phyloP scores from a whole-genome alignment of 2,329 filamentous ascomycete genomes.

The Hirsutella minnesotensis region DNA sequence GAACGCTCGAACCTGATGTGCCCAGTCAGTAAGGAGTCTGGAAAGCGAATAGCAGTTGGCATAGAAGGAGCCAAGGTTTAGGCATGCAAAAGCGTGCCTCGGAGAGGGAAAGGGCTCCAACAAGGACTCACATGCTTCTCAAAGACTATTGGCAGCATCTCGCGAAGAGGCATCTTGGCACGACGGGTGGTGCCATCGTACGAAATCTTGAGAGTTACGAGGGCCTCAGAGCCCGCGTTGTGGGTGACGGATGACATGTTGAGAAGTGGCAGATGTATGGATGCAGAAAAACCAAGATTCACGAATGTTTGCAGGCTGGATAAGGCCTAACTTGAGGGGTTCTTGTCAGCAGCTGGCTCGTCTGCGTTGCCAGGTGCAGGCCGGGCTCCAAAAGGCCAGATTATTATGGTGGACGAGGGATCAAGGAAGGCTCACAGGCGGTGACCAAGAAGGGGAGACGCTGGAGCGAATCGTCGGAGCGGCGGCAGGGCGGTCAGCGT shows the following conservation, averaged over 20 bases:
- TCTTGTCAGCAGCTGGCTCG: too few species aligned
- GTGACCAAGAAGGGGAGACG: too few species aligned
- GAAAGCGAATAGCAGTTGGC: too few species aligned
- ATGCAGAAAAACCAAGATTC: too few species aligned
- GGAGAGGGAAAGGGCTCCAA: not conserved
- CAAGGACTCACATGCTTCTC: slow-evolving; percentile 63
- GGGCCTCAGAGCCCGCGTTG: slow-evolving; percentile 15
- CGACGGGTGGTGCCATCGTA: slow-evolving; percentile 66
- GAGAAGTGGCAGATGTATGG: not conserved
- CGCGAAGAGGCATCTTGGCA: slow-evolving; percentile 80
- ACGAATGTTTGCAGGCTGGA: not conserved
- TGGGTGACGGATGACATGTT: slow-evolving; percentile 16
- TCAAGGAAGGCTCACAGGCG: too few species aligned
- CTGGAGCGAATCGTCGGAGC: too few species aligned
- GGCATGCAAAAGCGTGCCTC: too few species aligned
- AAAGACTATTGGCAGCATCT: slow-evolving; percentile 62
- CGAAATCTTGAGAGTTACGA: slow-evolving; percentile 74
- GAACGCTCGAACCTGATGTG: slow-evolving; percentile 20
- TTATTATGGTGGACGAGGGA: too few species aligned
- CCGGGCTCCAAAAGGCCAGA: too few species aligned
- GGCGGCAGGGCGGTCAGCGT: too few species aligned
- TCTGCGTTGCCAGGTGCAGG: too few species aligned
- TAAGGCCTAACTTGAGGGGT: not conserved
- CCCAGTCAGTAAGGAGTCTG: not conserved
- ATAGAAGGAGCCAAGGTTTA: too few species aligned